Evolutionary conservation across 805 yeast species (phyloP), one percentile per base, ranked within the genome.

Genomic region (Lipomyces mesembrius): DNA sequence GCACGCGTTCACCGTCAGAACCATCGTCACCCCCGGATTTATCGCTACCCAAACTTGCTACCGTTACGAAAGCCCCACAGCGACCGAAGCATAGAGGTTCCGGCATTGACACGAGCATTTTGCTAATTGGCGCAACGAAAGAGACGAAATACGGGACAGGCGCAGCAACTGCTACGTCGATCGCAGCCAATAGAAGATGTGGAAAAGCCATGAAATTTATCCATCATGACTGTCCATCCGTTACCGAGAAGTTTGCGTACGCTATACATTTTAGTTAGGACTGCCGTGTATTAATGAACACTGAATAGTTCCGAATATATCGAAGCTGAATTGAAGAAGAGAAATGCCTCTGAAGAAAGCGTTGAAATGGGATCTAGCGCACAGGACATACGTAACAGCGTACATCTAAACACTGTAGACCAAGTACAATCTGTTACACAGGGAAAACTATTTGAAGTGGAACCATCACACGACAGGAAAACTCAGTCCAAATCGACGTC

Each of bases 361-460:
- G 6, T 52, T n/a, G 17, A 29, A 25, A 11, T 5, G 9, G 34
- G 34, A 22, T 25, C 17, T 8, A 17, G 34, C n/a, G 34, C 17
- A 11, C 55, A 4, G 27, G 34, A 22, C 34, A 6, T 25, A 6
- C 11, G 11, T 4, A 29, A 14, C 3, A 25, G 14, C 17, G n/a
- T 6, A 0, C 7, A 17, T 6, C 4, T 6, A 56, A 11, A 3
- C 17, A 32, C 17, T 32, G 12, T 32, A 7, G 61, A 58, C n/a
- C 61, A 34, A 34, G 27, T 58, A 7, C 53, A 39, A n/a, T 58
- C 61, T 7, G 61, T 52, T 14, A 46, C 58, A 12, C 61, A 55
- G 8, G 61, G 61, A 14, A 59, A 59, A 59, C 63, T 59, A 9
- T 39, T 59, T 37, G 62, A 59, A 46, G 61, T 59, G 35, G n/a